Conservation (phyloP, 2,329 filamentous ascomycete species). For the Fusarium stilboides region DNA sequence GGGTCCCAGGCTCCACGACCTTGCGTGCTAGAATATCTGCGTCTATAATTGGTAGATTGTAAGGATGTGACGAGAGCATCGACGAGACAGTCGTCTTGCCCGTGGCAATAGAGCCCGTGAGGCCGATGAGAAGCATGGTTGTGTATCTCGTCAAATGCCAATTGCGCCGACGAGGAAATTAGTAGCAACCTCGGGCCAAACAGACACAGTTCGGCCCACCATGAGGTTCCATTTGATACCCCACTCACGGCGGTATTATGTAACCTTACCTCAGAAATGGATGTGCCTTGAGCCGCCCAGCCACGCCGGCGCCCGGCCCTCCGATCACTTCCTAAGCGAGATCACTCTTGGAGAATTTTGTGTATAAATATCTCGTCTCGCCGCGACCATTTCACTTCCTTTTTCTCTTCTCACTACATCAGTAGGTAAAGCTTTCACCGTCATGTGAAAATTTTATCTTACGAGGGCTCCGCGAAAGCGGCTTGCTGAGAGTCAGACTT, state of each 20-base stretch:
- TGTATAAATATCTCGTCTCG: slow-evolving; percentile 24
- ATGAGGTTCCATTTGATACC: background rate
- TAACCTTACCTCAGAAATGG: slow-evolving; percentile 2
- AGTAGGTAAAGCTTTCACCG: slow-evolving; percentile 39
- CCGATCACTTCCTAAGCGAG: slow-evolving; percentile 2
- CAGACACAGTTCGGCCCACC: background rate
- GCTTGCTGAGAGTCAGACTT: slow-evolving; percentile 69
- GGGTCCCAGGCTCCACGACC: slow-evolving; percentile 93
- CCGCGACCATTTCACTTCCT: slow-evolving; percentile 1
- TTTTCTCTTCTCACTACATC: slow-evolving; percentile 27
- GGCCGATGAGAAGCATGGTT: slow-evolving; percentile 90
- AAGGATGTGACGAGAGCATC: slow-evolving; percentile 83
- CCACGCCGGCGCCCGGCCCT: background rate
- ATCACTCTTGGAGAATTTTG: slow-evolving; percentile 3
- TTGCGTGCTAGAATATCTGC: slow-evolving; percentile 93
- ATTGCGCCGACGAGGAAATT: background rate
- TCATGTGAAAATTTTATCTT: slow-evolving; percentile 59
- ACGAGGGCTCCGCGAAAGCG: slow-evolving; percentile 68
- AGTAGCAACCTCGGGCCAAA: background rate
- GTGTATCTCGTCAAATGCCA: background rate
- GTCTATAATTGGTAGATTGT: slow-evolving; percentile 92
- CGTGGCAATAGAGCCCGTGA: slow-evolving; percentile 97
- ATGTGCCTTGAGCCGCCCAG: background rate
- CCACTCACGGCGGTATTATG: slow-evolving; percentile 1
- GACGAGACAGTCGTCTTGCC: slow-evolving; percentile 96